Evolutionary conservation across 2,329 filamentous ascomycete species (phyloP).

Genomic region (Fusarium pininemorale): DNA sequence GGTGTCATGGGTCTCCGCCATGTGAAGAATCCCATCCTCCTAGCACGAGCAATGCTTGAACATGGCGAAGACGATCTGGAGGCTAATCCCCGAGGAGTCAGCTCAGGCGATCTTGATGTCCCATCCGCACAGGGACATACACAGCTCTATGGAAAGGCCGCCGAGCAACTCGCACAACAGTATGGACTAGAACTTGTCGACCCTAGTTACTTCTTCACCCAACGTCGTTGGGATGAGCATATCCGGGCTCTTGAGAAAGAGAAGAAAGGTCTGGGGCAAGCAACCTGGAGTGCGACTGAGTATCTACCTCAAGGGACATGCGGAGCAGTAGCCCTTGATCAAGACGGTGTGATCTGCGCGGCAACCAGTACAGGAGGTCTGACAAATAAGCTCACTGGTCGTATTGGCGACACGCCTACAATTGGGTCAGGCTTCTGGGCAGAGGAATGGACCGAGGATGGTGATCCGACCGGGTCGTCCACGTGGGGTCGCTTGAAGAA

Average conservation of each 20-base stretch:
- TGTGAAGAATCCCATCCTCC: conserved; percentile 81
- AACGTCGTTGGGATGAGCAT: conserved; percentile 82
- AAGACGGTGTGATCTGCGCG: conserved; percentile 76
- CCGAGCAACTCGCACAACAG: conserved; percentile 71
- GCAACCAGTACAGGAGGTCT: conserved; percentile 78
- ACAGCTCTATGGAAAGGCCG: conserved; percentile 72
- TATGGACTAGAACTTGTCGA: conserved; percentile 79
- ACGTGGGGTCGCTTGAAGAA: conserved; percentile 28
- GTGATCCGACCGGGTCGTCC: conserved; percentile 42
- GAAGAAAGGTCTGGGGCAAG: conserved; percentile 49
- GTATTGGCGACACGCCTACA: conserved; percentile 87
- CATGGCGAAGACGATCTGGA: conserved; percentile 70
- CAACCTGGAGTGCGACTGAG: conserved; percentile 67
- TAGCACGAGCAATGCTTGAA: conserved; percentile 77
- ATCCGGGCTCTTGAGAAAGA: conserved; percentile 64
- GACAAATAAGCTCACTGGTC: conserved; percentile 87
- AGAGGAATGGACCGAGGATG: conserved; percentile 76
- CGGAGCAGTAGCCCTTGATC: conserved; percentile 83
- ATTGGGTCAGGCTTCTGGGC: conserved; percentile 91
- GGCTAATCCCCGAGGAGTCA: conserved; percentile 27
- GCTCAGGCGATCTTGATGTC: conserved; percentile 48
- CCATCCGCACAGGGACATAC: conserved; percentile 74
- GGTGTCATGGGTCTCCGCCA: conserved; percentile 77
- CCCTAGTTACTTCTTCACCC: conserved; percentile 80
- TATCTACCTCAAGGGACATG: conserved; percentile 86